Percentiles rank a stretch among this genome's conserved stretches.
These are phyloP conservation scores for Microthlaspi erraticum DNA, from an alignment of 345 rosid genomes.

Conservation along the genomic window DNA sequence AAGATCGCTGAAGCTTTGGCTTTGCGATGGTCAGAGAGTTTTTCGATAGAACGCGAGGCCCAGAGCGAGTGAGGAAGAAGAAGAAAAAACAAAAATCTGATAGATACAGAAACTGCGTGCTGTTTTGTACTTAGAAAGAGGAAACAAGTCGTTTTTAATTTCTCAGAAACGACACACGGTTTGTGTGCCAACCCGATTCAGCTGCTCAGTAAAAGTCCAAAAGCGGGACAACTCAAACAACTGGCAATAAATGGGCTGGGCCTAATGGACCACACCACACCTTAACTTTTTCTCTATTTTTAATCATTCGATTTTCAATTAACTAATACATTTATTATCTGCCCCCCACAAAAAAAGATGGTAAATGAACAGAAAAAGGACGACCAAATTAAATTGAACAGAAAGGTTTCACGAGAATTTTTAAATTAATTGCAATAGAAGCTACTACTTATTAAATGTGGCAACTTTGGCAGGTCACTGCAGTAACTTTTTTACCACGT, in stretches of 20 bases:
- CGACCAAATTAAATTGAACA: background rate
- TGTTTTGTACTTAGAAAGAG: background rate
- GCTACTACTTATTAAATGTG: constrained; percentile 30
- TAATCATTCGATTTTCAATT: constrained; percentile 6
- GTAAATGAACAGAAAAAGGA: constrained; percentile 3
- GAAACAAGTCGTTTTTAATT: constrained; percentile 2
- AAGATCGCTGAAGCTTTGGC: constrained; percentile 27
- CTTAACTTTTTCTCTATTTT: constrained; percentile 4
- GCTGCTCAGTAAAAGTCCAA: background rate
- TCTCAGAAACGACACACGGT: background rate
- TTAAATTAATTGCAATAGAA: constrained; percentile 30
- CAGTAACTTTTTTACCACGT: too few species aligned
- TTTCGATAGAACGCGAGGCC: constrained; percentile 1
- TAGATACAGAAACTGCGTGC: constrained; percentile 1
- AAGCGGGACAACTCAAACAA: constrained; percentile 29
- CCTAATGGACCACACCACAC: constrained; percentile 24
- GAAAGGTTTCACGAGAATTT: constrained; percentile 15
- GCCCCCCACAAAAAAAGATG: constrained; percentile 9
- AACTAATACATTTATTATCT: constrained; percentile 14
- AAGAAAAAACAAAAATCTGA: constrained; percentile 2
- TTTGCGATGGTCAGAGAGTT: constrained; percentile 15
- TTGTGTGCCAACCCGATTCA: background rate
- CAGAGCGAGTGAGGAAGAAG: constrained; percentile 3
- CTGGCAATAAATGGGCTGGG: constrained; percentile 43
- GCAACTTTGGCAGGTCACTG: constrained; percentile 37